These are phyloP conservation scores for Sugiyamaella xylanicola DNA, from an alignment of 1,139 yeast genomes.

Conservation along the genomic window DNA sequence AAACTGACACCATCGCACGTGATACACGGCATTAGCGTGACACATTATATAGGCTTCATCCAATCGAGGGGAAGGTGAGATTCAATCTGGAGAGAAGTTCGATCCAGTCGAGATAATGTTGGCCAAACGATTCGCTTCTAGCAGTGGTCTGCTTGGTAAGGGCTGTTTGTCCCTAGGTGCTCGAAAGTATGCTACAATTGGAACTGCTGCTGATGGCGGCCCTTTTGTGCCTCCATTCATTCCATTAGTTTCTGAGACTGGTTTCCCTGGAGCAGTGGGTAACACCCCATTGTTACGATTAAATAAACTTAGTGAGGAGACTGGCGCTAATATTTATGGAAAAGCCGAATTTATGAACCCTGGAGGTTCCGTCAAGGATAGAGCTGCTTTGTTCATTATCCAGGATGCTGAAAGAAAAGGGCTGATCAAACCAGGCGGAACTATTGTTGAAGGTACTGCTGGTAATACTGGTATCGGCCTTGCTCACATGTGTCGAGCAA, in stretches of 20 bases:
- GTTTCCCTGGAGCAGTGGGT: conserved; percentile 79
- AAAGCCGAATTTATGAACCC: conserved; percentile 95
- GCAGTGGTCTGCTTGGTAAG: background rate
- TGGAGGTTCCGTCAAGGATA: conserved; percentile 90
- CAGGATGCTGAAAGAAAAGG: conserved; percentile 80
- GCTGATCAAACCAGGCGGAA: conserved; percentile 66
- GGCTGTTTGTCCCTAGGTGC: background rate
- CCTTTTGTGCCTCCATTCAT: conserved; percentile 48
- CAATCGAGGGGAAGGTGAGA: no score
- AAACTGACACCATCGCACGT: conserved; percentile 2
- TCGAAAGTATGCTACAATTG: conserved; percentile 13
- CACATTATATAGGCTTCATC: no score
- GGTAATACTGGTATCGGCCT: conserved; percentile 89
- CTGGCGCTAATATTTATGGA: conserved; percentile 79
- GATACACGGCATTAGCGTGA: conserved; percentile 7
- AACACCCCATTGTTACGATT: conserved; percentile 80
- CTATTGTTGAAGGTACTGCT: conserved; percentile 71
- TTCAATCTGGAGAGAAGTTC: no score
- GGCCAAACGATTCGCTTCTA: conserved; percentile 2
- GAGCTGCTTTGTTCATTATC: conserved; percentile 80
- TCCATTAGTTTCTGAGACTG: conserved; percentile 62
- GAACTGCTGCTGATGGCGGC: conserved; percentile 17
- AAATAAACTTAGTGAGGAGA: conserved; percentile 58
- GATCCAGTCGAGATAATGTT: background rate
- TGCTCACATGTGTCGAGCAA: conserved; percentile 83